A percentile compares a stretch with the other conserved stretches of the same genome.
These are phyloP conservation scores for Sarocladium kiliense DNA, from an alignment of 2,329 filamentous ascomycete genomes.

Conservation along the genomic window DNA sequence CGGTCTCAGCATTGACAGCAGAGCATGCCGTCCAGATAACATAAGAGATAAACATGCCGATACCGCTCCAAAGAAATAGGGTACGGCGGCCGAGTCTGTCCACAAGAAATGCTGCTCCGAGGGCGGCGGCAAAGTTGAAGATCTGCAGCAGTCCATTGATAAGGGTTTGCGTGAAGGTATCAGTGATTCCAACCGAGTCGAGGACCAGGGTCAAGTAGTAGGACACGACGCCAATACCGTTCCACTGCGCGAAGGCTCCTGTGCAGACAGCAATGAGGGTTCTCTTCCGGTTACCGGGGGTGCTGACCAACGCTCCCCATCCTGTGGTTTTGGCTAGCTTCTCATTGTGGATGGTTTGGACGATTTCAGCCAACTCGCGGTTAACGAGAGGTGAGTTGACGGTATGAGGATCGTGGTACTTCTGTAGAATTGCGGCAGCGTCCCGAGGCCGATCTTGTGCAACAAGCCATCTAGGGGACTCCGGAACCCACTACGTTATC, in stretches of 20 bases:
- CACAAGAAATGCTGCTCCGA: conserved; percentile 22
- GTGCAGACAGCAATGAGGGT: conserved; percentile 15
- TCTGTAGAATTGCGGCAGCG: no score
- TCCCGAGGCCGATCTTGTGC: no score
- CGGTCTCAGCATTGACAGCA: conserved; percentile 22
- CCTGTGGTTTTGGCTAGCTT: no score
- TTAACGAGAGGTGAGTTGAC: no score
- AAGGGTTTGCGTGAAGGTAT: conserved; percentile 30
- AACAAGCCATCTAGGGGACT: no score
- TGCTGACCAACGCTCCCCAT: no score
- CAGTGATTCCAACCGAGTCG: conserved; percentile 32
- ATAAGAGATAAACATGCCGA: not conserved
- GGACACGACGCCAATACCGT: conserved; percentile 25
- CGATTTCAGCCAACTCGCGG: no score
- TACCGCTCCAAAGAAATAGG: conserved; percentile 11
- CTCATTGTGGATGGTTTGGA: no score
- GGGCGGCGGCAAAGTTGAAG: conserved; percentile 23
- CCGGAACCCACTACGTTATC: no score
- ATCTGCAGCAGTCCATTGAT: conserved; percentile 34
- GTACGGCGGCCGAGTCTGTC: conserved; percentile 22
- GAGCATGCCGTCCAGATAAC: conserved; percentile 20
- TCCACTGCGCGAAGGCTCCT: conserved; percentile 25
- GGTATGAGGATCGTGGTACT: no score
- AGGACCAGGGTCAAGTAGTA: conserved; percentile 35
- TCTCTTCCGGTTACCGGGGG: conserved; percentile 23